phyloP scores from a whole-genome alignment of 2,329 filamentous ascomycete species.

The Scleromitrula shiraiana region DNA sequence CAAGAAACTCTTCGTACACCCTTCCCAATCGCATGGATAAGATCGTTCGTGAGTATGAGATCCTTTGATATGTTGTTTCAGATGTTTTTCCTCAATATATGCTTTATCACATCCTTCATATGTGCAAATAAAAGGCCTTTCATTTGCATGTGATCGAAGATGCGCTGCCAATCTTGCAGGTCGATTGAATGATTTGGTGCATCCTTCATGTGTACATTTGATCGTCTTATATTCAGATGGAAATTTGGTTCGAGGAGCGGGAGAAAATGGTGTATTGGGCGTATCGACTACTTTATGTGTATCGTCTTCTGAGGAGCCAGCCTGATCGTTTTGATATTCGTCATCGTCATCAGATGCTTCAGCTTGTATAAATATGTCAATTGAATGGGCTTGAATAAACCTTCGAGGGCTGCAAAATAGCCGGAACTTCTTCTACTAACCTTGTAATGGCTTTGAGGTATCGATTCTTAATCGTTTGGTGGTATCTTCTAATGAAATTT shows the following conservation, averaged over 20 bases:
- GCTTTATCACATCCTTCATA: constrained; percentile 68
- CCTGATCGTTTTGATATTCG: constrained; percentile 31
- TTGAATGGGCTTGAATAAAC: neutral
- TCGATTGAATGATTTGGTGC: constrained; percentile 79
- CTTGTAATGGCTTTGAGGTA: constrained; percentile 5
- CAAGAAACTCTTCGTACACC: constrained; percentile 73
- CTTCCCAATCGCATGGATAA: constrained; percentile 62
- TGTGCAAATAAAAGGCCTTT: constrained; percentile 68
- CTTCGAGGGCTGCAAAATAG: constrained; percentile 10
- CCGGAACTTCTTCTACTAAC: constrained; percentile 6
- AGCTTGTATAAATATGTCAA: constrained; percentile 7
- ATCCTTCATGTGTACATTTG: constrained; percentile 64
- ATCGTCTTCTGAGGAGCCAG: constrained; percentile 27
- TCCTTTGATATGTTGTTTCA: constrained; percentile 77
- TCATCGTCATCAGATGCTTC: constrained; percentile 34
- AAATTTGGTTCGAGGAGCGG: constrained; percentile 40
- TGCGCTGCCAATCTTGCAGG: constrained; percentile 75
- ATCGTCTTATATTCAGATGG: constrained; percentile 72
- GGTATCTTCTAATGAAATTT: constrained; percentile 11
- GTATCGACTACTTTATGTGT: constrained; percentile 33
- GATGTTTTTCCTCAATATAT: constrained; percentile 79
- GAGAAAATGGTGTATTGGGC: constrained; percentile 43
- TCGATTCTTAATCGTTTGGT: constrained; percentile 20
- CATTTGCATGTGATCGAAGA: constrained; percentile 75
- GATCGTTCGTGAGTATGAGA: constrained; percentile 65